These are phyloP conservation scores for Camelina laxa DNA, from an alignment of 345 rosid species.

Conservation along the genomic window DNA sequence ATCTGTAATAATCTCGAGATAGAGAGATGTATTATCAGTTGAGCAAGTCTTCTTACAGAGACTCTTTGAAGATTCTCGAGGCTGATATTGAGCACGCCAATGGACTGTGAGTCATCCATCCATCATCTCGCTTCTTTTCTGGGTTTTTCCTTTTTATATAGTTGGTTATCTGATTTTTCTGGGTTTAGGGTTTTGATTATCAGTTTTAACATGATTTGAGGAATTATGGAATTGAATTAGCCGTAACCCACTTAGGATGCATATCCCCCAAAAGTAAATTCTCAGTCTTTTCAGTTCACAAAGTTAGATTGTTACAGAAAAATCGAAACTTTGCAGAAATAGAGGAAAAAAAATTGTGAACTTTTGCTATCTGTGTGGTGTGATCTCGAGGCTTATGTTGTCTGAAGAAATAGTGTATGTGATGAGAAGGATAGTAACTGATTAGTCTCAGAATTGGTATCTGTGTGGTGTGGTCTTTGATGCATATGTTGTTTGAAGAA, in stretches of 20 bases:
- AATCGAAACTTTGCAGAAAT: slow-evolving; percentile 3
- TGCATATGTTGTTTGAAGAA: not conserved
- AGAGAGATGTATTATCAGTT: slow-evolving; percentile 57
- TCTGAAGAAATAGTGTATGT: not conserved
- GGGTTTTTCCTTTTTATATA: not conserved
- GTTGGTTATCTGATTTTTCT: slow-evolving; percentile 3
- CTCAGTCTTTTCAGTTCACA: not conserved
- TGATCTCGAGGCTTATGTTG: not conserved
- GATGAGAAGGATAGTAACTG: slow-evolving; percentile 5
- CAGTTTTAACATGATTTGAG: not conserved
- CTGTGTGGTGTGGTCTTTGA: not conserved
- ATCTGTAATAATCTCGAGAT: slow-evolving; percentile 4
- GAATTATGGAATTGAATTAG: not conserved
- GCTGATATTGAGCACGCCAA: slow-evolving; percentile 91
- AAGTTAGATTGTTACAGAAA: slow-evolving; percentile 1
- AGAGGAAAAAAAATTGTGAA: not conserved
- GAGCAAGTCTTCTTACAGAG: slow-evolving; percentile 68
- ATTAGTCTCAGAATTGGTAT: slow-evolving; percentile 9
- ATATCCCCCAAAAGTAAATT: not conserved
- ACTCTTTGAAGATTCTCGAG: slow-evolving; percentile 77
- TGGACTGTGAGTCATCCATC: slow-evolving; percentile 60
- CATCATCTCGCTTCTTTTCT: slow-evolving; percentile 29
- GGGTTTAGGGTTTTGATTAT: slow-evolving; percentile 27
- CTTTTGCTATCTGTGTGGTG: not conserved
- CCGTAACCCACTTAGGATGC: slow-evolving; percentile 14